These are phyloP conservation scores for Tolypocladium inflatum DNA, from an alignment of 2,329 filamentous ascomycete species.

Conservation along the genomic window DNA sequence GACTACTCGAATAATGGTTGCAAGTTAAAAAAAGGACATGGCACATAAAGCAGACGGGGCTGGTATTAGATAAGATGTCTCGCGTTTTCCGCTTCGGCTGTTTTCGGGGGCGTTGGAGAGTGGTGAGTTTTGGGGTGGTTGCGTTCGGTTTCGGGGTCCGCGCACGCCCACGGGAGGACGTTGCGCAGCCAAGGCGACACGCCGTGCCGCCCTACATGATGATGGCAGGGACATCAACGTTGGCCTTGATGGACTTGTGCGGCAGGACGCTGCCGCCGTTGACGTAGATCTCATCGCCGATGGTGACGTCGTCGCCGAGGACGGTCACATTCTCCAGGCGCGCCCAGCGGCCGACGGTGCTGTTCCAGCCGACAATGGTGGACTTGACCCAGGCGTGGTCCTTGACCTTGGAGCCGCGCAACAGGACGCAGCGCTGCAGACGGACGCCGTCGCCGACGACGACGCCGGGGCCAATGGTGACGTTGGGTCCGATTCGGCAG, in stretches of 20 bases:
- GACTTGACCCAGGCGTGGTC: slow-evolving; percentile 99
- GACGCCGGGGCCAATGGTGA: slow-evolving; percentile 88
- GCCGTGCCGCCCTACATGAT: slow-evolving; percentile 46
- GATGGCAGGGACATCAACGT: slow-evolving; percentile 72
- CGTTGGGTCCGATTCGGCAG: slow-evolving; percentile 95
- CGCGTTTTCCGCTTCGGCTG: not conserved
- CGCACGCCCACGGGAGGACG: not conserved
- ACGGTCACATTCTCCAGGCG: slow-evolving; percentile 97
- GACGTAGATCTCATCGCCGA: slow-evolving; percentile 97
- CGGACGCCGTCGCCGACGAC: slow-evolving; percentile 90
- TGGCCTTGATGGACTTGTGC: slow-evolving; percentile 98
- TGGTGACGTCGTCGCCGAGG: slow-evolving; percentile 92
- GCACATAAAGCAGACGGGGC: not conserved
- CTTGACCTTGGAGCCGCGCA: slow-evolving; percentile 88
- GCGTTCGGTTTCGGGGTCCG: not conserved
- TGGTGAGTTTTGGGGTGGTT: not conserved
- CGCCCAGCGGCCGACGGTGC: slow-evolving; percentile 89
- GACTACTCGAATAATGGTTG: not conserved
- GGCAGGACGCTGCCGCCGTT: slow-evolving; percentile 92
- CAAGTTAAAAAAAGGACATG: not conserved
- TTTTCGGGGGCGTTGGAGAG: not conserved
- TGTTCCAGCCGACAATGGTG: slow-evolving; percentile 98
- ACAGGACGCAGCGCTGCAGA: slow-evolving; percentile 83
- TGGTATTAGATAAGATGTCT: not conserved
- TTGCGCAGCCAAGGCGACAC: not conserved